Evolutionary conservation across 1,284 basidiomycete genomes (phyloP), one percentile per base, ranked within the genome.

Genomic region (Phellopilus nigrolimitatus): DNA sequence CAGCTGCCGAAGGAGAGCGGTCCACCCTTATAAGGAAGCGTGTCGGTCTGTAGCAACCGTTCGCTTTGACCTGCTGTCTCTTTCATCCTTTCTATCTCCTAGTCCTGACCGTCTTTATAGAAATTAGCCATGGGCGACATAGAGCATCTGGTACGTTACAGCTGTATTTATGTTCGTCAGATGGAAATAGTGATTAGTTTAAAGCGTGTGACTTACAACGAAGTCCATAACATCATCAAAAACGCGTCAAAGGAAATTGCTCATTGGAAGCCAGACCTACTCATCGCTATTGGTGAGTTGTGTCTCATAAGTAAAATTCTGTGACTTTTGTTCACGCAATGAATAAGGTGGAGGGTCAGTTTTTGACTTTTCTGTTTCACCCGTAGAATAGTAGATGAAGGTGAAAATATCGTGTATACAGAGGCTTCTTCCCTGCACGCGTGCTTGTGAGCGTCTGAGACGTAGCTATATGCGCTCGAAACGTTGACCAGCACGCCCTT

Each of bases 361-460:
- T 21, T 17, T 46, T 45, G 39, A 34, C 47, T 47, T 39, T 55
- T 52, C 38, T 48, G 40, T 34, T 53, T 41, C n/a, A 43, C 47
- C 41, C 27, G 31, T 49, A 37, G 53, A 56, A 55, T 56, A 49
- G 53, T 48, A 31, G 55, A 49, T 52, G 57, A 59, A 49, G 45
- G 10, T 21, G n/a, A n/a, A 53, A 56, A 59, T 61, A 52, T 46
- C 47, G 56, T 46, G 55, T 56, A 49, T 57, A 49, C 66, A 88
- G 93, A 46, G 93, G 93, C 34, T 95, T 95, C 72, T 93, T 95
- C 70, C 93, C 94, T 41, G 92, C 94, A 22, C 87, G 93, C 56
- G 89, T 95, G 47, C 78, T 95, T 76, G 88, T 87, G 59, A 59
- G 57, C 39, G 30, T 39, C 51, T 41, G 28, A 43, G 36, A 36